Percentiles rank a stretch among this genome's conserved stretches.
These are phyloP conservation scores for Auriscalpium vulgare DNA, from an alignment of 768 basidiomycete species.

Conservation along the genomic window DNA sequence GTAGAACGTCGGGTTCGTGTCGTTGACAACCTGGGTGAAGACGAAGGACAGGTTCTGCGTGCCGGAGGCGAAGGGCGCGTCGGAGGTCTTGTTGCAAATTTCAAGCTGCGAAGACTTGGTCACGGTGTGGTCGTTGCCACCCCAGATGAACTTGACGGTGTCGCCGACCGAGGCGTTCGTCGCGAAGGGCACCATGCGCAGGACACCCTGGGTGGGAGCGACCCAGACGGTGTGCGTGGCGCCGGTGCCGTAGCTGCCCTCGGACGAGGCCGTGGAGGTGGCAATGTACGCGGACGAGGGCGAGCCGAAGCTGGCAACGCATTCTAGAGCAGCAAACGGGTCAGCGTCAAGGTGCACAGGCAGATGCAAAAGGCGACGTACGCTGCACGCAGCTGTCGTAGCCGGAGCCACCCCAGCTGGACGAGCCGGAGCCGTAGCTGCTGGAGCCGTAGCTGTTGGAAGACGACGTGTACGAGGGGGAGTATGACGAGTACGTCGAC, in stretches of 20 bases:
- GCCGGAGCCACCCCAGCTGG: slow-evolving; percentile 45
- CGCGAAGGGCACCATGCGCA: slow-evolving; percentile 70
- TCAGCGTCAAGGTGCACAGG: too few relatives aligned
- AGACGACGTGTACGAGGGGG: slow-evolving; percentile 23
- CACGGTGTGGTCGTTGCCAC: slow-evolving; percentile 74
- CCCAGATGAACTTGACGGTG: slow-evolving; percentile 71
- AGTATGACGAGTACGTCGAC: slow-evolving; percentile 16
- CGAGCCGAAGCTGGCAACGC: slow-evolving; percentile 50
- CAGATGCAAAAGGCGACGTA: slow-evolving; percentile 26
- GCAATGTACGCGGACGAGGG: slow-evolving; percentile 24
- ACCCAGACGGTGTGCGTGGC: slow-evolving; percentile 71
- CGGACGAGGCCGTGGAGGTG: slow-evolving; percentile 14
- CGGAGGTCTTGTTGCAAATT: slow-evolving; percentile 66
- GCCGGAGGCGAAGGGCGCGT: slow-evolving; percentile 57
- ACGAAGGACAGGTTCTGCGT: slow-evolving; percentile 52
- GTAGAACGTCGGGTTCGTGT: slow-evolving; percentile 66
- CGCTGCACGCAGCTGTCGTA: slow-evolving; percentile 68
- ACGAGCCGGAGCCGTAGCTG: slow-evolving; percentile 20
- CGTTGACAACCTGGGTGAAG: slow-evolving; percentile 67
- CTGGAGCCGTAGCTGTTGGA: slow-evolving; percentile 13
- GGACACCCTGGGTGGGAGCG: slow-evolving; percentile 67
- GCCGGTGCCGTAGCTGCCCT: slow-evolving; percentile 37
- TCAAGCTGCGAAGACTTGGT: slow-evolving; percentile 63
- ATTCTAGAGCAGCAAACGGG: slow-evolving; percentile 36
- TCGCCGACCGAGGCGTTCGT: slow-evolving; percentile 72